A percentile compares a stretch with the other conserved stretches of the same genome.
Conservation (phyloP, 768 basidiomycete genomes). For the Glaciozyma antarctica region DNA sequence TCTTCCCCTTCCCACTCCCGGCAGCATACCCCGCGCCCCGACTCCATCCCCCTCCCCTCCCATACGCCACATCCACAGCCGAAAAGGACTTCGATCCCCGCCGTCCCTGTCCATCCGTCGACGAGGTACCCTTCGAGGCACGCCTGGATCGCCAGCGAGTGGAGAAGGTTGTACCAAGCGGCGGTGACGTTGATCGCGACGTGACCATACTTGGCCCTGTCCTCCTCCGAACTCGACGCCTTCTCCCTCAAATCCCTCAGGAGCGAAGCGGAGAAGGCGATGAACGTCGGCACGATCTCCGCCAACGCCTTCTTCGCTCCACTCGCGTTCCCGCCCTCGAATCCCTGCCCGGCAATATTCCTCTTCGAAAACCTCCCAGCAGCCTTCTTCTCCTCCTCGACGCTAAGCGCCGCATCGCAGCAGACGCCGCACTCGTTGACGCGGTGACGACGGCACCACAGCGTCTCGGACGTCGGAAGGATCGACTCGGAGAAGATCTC, state of each 20-base stretch:
- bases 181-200: constrained; percentile 44
- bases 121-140: constrained; percentile 75
- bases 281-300: constrained; percentile 47
- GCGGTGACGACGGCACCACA: constrained; percentile 31
- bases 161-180: constrained; percentile 73
- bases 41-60: constrained; percentile 30
- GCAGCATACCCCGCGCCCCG: constrained; percentile 1
- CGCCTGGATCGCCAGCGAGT: constrained; percentile 68
- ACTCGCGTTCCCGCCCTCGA: neutral
- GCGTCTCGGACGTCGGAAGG: constrained; percentile 1
- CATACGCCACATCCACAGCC: constrained; percentile 50
- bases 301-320: constrained; percentile 29
- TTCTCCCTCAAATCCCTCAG: constrained; percentile 14
- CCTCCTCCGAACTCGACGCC: neutral
- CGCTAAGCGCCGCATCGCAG: neutral
- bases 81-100: constrained; percentile 60
- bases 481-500: constrained; percentile 22
- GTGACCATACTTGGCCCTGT: neutral
- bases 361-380: neutral
- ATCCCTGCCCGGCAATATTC: constrained; percentile 11
- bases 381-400: neutral
- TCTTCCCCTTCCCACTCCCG: constrained; percentile 6
- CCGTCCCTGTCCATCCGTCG: constrained; percentile 65
- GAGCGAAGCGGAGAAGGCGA: constrained; percentile 66
- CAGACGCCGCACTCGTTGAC: constrained; percentile 25